Base-by-base conservation (phyloP, 345 rosid species). In the Boechera retrofracta region DNA sequence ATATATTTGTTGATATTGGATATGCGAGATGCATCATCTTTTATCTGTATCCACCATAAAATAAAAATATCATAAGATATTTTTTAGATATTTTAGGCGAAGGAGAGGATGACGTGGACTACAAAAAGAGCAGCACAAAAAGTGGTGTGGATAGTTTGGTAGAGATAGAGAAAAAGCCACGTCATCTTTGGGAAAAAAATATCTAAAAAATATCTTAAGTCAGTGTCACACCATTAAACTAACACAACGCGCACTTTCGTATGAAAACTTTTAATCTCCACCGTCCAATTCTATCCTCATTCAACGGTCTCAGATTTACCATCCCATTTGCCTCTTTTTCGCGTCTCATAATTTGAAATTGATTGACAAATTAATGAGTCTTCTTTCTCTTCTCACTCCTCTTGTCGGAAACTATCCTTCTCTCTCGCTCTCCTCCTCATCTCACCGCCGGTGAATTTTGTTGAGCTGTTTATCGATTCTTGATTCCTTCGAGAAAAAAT, bases 121-220 rank as follows among this genome's bases (percentile, higher is more conserved):
- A 21, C 1, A 36, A 77, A 86, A 85, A 74, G 83, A 55, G 84
- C 63, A 53, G 72, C 49, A 28, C 0, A 38, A 73, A 35, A 5
- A 55, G 66, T 62, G 33, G 65, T 52, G 35, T 78, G 76, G 91
- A 89, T 87, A 76, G 76, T 83, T 87, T 81, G 77, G 83, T 76
- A 79, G 89, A 82, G 93, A 87, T 84, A 60, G 69, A 78, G 82
- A 83, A 61, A 55, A 66, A 51, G 85, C 89, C 88, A 84, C 87
- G 83, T 83, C 85, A 42, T 9, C 64, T 24, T 0, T 21, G 24
- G 24, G 24, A 21, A 21, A 21, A 21, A 21, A 21, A 21, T 21
- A 21, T 21, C 24, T 31, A 75, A 7, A 84, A 62, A 70, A 31
- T 85, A 18, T 69, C 48, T 64, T 11, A 44, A 39, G 15, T 29